Evolutionary conservation across 176 grass and related monocot genomes (phyloP), one percentile per base, ranked within the genome.

Genomic region (Aechmea fasciata): DNA sequence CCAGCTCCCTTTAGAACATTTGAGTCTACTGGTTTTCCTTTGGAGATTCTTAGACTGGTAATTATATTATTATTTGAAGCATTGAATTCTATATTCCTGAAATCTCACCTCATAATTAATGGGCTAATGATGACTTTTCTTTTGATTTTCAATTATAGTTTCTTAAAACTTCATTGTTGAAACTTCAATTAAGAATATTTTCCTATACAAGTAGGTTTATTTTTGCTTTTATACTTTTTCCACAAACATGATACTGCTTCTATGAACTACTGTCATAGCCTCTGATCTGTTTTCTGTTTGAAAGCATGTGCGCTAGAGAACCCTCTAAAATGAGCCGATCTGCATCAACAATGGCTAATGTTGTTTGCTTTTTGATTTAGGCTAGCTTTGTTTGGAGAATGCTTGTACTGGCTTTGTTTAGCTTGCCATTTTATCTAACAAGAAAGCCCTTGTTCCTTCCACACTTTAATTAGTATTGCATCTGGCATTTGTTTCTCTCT

Each of bases 1-100:
- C 83, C 89, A 61, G 24, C 66, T 1, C 89, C 93, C 52, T 92
- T 82, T 62, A 87, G 72, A 49, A 79, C 89, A 41, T 96, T 96
- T 71, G 78, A 92, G 52, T 85, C 89, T 6, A 90, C 86, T 5
- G 47, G 73, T 47, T 92, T 96, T 82, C 83, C 88, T 33, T 33
- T 77, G 3, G 89, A 88, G 57, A 83, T 96, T 62, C 84, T 96
- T 76, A 79, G 84, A 67, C 88, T 87, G 91, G 91, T 96, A 75
- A 28, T 33, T 18, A 22, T 9, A 0, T n/a, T 23, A 23, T 19
- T 41, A 67, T 61, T 9, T 10, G 20, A 71, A 3, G 71, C 51
- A 18, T 61, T 61, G 55, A n/a, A 61, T 19, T 59, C 19, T n/a
- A 17, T 59, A 9, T 17, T 61, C 10, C 4, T n/a, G 15, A 18